Conservation (phyloP, 768 basidiomycete species). For the Pholiota conissans region DNA sequence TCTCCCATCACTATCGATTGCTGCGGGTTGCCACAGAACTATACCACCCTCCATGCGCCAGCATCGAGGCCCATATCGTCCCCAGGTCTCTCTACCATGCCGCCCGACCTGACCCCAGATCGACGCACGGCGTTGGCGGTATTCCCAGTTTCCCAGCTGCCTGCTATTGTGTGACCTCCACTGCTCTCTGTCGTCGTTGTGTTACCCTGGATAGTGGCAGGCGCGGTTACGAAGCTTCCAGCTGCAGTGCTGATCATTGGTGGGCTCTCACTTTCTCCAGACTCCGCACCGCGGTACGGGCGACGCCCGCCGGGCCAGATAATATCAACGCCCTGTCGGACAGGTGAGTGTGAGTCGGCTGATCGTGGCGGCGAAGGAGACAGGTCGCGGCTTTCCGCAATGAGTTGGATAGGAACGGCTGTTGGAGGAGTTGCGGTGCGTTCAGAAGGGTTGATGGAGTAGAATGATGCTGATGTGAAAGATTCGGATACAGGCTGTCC, state of each 20-base stretch:
- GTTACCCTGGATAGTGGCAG: slow-evolving; percentile 56
- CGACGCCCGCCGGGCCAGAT: slow-evolving; percentile 20
- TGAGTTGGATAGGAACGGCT: slow-evolving; percentile 5
- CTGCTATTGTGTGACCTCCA: slow-evolving; percentile 37
- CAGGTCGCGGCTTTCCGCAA: background rate
- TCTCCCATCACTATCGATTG: slow-evolving; percentile 1
- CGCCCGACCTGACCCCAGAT: slow-evolving; percentile 11
- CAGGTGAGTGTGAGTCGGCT: slow-evolving; percentile 15
- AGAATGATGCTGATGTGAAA: slow-evolving; percentile 18
- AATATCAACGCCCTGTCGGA: slow-evolving; percentile 23
- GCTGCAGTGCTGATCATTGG: slow-evolving; percentile 64
- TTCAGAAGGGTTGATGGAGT: slow-evolving; percentile 22
- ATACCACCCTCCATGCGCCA: slow-evolving; percentile 8
- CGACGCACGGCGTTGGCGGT: slow-evolving; percentile 12
- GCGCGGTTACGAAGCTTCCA: slow-evolving; percentile 66
- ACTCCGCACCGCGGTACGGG: slow-evolving; percentile 16
- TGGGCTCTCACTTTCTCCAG: slow-evolving; percentile 35
- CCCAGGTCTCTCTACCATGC: slow-evolving; percentile 23
- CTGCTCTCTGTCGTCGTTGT: slow-evolving; percentile 54
- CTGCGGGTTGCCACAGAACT: background rate
- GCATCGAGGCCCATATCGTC: slow-evolving; percentile 19
- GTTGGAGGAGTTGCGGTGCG: slow-evolving; percentile 16
- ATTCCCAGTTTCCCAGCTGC: slow-evolving; percentile 48
- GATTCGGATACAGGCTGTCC: slow-evolving; percentile 15
- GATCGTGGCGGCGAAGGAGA: slow-evolving; percentile 12